Percentiles rank a stretch among this genome's conserved stretches.
phyloP scores from a whole-genome alignment of 768 basidiomycete genomes.

The Agrocybe praecox region DNA sequence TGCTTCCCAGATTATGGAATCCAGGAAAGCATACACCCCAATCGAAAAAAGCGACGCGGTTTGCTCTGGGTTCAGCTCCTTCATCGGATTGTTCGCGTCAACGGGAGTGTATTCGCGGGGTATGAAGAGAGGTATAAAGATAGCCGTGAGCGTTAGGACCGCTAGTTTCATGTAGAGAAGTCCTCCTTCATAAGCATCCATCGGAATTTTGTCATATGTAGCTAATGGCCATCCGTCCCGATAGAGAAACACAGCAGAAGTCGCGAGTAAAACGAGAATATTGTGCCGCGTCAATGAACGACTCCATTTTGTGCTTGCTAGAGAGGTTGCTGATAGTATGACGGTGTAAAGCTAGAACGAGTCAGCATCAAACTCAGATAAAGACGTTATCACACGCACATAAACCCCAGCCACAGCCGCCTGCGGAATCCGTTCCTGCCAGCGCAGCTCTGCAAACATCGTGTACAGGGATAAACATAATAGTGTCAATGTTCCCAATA shows the following conservation, averaged over 20 bases:
- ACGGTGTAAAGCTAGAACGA: conserved; percentile 33
- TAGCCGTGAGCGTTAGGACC: conserved; percentile 38
- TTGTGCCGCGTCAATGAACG: conserved; percentile 1
- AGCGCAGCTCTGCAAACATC: neutral
- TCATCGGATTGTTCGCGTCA: conserved; percentile 40
- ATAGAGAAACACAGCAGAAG: conserved; percentile 48
- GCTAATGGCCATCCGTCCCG: conserved; percentile 59
- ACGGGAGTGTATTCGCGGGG: conserved; percentile 57
- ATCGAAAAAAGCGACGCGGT: conserved; percentile 49
- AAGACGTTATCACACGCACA: neutral
- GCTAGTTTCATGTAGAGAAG: conserved; percentile 46
- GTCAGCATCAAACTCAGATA: conserved; percentile 55
- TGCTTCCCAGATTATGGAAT: conserved; percentile 48
- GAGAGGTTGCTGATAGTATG: conserved; percentile 2
- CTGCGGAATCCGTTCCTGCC: neutral
- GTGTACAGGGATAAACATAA: neutral
- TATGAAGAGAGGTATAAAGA: conserved; percentile 51
- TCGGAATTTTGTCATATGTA: conserved; percentile 41
- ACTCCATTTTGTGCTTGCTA: neutral
- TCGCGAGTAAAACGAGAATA: conserved; percentile 34
- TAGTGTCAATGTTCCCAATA: neutral
- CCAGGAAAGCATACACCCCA: conserved; percentile 54
- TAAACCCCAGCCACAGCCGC: neutral
- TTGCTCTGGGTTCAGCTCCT: conserved; percentile 48
- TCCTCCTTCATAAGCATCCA: conserved; percentile 44